Evolutionary conservation across 305 asterid genomes (phyloP).

Genomic region (Fraxinus albicans): DNA sequence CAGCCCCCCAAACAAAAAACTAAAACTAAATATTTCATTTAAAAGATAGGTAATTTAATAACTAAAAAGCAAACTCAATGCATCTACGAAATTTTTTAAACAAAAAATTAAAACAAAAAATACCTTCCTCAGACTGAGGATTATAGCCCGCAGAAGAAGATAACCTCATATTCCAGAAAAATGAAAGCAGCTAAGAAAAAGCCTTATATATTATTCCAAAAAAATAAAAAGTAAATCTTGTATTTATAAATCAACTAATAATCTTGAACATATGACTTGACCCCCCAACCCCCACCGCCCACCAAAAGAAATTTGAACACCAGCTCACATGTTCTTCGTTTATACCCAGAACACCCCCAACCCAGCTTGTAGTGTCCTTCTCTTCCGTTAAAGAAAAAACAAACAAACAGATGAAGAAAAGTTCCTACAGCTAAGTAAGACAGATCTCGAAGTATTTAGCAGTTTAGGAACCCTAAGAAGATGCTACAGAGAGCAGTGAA

Average conservation of each 20-base stretch:
- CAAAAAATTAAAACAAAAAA: background rate
- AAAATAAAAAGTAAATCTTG: slow-evolving; percentile 20
- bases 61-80: slow-evolving; percentile 22
- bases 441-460: slow-evolving; percentile 57
- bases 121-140: slow-evolving; percentile 82
- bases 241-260: slow-evolving; percentile 18
- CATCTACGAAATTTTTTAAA: slow-evolving; percentile 1
- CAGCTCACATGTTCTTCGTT: slow-evolving; percentile 27
- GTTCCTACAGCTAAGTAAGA: slow-evolving; percentile 26
- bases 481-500: slow-evolving; percentile 51
- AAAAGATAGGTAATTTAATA: slow-evolving; percentile 5
- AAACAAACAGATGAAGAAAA: slow-evolving; percentile 17
- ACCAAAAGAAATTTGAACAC: slow-evolving; percentile 33
- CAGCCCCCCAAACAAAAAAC: slow-evolving; percentile 8
- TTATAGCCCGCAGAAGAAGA: slow-evolving; percentile 62
- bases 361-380: slow-evolving; percentile 18
- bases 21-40: slow-evolving; percentile 3
- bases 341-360: slow-evolving; percentile 43
- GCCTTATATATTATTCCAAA: slow-evolving; percentile 16
- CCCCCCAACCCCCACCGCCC: slow-evolving; percentile 44
- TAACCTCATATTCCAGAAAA: slow-evolving; percentile 64
- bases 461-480: slow-evolving; percentile 47
- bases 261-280: slow-evolving; percentile 9
- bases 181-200: slow-evolving; percentile 22
- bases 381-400: slow-evolving; percentile 1